Base-by-base conservation (phyloP, 2,329 filamentous ascomycete genomes). In the Tolypocladium tropicale region DNA sequence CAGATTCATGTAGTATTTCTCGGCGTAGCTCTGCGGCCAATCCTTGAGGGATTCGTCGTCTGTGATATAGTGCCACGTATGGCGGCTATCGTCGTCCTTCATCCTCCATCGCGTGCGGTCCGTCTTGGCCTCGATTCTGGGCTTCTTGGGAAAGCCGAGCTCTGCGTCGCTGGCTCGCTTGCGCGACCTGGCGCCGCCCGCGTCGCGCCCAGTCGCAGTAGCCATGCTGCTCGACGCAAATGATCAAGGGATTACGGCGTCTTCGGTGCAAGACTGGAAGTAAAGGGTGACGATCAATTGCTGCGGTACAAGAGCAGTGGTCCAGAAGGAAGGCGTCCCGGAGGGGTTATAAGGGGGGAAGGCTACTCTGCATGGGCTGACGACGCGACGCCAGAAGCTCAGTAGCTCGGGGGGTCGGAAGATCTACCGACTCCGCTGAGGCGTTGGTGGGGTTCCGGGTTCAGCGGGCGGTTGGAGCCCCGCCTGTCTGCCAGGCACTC, bases 21-120 rank as follows among this genome's bases (percentile, higher is more conserved):
- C 95, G n/a, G 91, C 90, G 56, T 78, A 79, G 28, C 83, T 88
- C 73, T 96, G 92, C 6, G 93, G 91, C 92, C 93, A 96, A 56
- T 82, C 74, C 63, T 88, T 77, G 9, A 79, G 73, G 55, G 89
- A 84, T 57, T 89, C 79, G 28, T 84, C 80, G 55, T 94, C 86
- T 11, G 83, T 82, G 3, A 99, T 76, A 68, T 97, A 99, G 65
- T 94, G 89, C 94, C 94, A 99, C 53, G 90, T 96, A 65, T 96
- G 91, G 55, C 89, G 81, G 52, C 94, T 93, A 53, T 83, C 80
- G 58, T 95, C 89, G 66, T 95, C 87, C 59, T 84, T 81, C 68
- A 97, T 74, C 59, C 94, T 83, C 94, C 94, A 99, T 71, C 88
- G 80, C 9, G 83, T 81, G 61, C 83, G 82, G 71, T 99, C 93